These are phyloP conservation scores for Lasiosphaeria miniovina DNA, from an alignment of 495 filamentous ascomycete genomes.

Conservation along the genomic window DNA sequence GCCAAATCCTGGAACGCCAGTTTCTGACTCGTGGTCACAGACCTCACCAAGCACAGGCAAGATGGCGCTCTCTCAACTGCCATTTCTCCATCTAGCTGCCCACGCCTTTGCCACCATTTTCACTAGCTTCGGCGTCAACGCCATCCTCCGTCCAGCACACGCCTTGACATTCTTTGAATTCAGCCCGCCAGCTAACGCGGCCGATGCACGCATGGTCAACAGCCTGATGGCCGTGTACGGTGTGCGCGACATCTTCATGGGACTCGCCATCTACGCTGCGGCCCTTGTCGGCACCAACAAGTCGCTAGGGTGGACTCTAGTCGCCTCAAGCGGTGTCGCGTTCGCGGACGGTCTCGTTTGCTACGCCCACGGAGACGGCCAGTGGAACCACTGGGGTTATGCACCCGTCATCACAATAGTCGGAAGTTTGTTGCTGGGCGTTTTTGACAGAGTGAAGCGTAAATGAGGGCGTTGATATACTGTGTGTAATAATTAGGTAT, in stretches of 20 bases:
- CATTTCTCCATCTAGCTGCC: conserved; percentile 7
- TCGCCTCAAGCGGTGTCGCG: conserved; percentile 44
- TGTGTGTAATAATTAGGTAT: too few species aligned
- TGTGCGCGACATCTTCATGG: conserved; percentile 54
- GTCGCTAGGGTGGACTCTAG: conserved; percentile 44
- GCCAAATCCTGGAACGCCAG: too few species aligned
- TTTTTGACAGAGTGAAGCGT: too few species aligned
- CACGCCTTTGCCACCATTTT: conserved; percentile 43
- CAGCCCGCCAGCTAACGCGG: conserved; percentile 26
- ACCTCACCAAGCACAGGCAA: neutral
- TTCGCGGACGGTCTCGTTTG: conserved; percentile 47
- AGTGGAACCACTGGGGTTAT: conserved; percentile 58
- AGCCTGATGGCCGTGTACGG: conserved; percentile 50
- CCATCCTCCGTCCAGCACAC: conserved; percentile 40
- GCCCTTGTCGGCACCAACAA: conserved; percentile 38
- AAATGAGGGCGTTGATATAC: too few species aligned
- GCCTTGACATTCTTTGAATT: conserved; percentile 50
- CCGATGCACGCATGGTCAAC: conserved; percentile 37
- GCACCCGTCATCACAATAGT: conserved; percentile 40
- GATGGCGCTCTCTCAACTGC: neutral
- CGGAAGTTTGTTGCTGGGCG: conserved; percentile 30
- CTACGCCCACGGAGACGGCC: conserved; percentile 38
- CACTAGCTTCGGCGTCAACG: conserved; percentile 49
- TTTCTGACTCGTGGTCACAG: too few species aligned
- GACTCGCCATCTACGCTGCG: conserved; percentile 41